Percentiles rank a stretch among this genome's conserved stretches.
Conservation (phyloP, 257 asterid genomes). For the Solanum ossicruentum region DNA sequence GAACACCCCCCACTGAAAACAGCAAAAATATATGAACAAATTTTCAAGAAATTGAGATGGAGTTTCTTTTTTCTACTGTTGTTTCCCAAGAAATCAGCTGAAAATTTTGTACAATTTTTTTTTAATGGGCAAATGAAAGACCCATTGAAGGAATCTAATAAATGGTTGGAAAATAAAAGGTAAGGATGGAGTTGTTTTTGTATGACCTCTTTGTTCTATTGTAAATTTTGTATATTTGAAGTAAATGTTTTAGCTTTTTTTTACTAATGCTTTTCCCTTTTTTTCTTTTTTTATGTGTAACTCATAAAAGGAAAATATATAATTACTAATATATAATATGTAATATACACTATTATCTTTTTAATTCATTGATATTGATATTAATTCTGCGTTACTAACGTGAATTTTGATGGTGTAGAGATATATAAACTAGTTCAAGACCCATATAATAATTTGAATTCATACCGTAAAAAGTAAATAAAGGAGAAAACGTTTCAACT, state of each 20-base stretch:
- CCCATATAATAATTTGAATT: neutral
- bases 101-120: slow-evolving; percentile 28
- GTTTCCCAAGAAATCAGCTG: neutral
- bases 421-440: neutral
- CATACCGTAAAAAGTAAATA: neutral
- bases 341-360: neutral
- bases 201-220: slow-evolving; percentile 39
- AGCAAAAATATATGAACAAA: slow-evolving; percentile 21
- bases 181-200: slow-evolving; percentile 39
- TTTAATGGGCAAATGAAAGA: slow-evolving; percentile 38
- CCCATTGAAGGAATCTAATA: slow-evolving; percentile 65
- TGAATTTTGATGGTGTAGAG: neutral
- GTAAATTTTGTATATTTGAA: slow-evolving; percentile 29
- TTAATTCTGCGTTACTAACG: neutral
- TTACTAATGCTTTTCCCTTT: neutral
- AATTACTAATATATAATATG: neutral
- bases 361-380: neutral
- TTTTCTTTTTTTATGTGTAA: neutral
- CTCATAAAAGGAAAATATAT: neutral
- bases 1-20: slow-evolving; percentile 41
- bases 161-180: slow-evolving; percentile 44
- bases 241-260: slow-evolving; percentile 48
- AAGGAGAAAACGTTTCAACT: rapidly evolving
- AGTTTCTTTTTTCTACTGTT: neutral
- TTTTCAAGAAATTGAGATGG: slow-evolving; percentile 29